Conservation (phyloP, 2,329 filamentous ascomycete genomes). For the Pseudocercospora musae region DNA sequence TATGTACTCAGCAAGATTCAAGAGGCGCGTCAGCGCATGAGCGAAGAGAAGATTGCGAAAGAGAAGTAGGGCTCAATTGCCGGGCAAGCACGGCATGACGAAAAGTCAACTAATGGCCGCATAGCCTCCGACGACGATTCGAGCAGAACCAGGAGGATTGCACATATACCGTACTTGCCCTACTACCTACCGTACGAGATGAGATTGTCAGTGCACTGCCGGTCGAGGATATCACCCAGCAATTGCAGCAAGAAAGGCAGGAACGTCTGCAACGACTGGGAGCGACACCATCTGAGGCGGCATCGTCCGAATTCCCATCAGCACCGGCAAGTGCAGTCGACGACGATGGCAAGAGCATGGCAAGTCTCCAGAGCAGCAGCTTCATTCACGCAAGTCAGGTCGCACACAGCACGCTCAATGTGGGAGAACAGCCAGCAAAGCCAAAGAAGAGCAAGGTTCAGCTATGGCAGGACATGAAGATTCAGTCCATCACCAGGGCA, state of each 20-base stretch:
- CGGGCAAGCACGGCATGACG: neutral
- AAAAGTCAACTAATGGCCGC: constrained; percentile 9
- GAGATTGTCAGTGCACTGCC: constrained; percentile 85
- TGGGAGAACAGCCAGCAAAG: constrained; percentile 38
- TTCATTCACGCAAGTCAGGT: constrained; percentile 81
- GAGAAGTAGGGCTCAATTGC: constrained; percentile 69
- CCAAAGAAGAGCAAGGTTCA: constrained; percentile 83
- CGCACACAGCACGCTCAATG: constrained; percentile 40
- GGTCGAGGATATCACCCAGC: constrained; percentile 87
- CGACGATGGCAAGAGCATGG: constrained; percentile 75
- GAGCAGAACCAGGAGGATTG: constrained; percentile 99
- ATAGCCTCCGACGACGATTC: constrained; percentile 86
- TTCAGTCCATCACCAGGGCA: constrained; percentile 84
- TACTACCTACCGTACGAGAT: constrained; percentile 85
- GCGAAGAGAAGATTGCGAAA: constrained; percentile 88
- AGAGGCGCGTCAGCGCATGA: constrained; percentile 93
- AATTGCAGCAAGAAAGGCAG: constrained; percentile 90
- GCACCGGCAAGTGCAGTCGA: constrained; percentile 68
- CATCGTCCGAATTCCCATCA: constrained; percentile 55
- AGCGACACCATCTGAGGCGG: constrained; percentile 52
- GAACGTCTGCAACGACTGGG: constrained; percentile 53
- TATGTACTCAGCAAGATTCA: constrained; percentile 90
- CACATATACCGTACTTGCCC: constrained; percentile 93
- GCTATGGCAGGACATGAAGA: constrained; percentile 96
- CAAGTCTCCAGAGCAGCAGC: constrained; percentile 73